Base-by-base conservation (phyloP, 768 basidiomycete genomes). In the Boletus vinaceobasis region DNA sequence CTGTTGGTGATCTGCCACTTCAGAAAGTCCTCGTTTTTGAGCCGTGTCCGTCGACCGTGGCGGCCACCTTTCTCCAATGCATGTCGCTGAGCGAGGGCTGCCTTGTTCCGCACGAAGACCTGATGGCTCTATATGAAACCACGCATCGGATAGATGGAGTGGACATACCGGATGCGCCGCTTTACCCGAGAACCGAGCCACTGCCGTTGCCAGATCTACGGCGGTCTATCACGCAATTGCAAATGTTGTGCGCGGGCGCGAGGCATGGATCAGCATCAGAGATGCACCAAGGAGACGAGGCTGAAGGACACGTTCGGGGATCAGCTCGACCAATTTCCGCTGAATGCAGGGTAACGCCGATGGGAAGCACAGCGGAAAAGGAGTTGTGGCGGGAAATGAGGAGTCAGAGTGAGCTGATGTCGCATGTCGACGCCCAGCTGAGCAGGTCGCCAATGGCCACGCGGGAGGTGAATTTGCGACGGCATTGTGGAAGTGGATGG, bases 21-120 rank as follows among this genome's bases (percentile, higher is more conserved):
- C 93, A 97, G 68, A 76, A 75, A 1, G 80, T 81, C 26, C 77
- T 95, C 48, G 66, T 71, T 17, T 96, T 96, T 68, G 60, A 76
- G 50, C 78, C 88, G 52, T 83, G 85, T 65, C 72, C 78, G 26
- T 61, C 80, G 7, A 57, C 71, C 19, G 70, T 86, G 37, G 83
- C 85, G 21, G 76, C 74, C 15, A 84, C 85, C 8, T 93, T 88
- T 71, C 81, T 96, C 32, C 78, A 86, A 68, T 75, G 75, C 26
- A 61, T 93, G 47, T 84, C 84, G 57, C 72, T 74, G 21, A 74
- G 73, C 4, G 85, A 89, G 67, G 84, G 86, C 4, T 75, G 74
- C 53, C 55, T 67, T 48, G 67, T 85, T 52, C 66, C 75, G 55
- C 74, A 70, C 50, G 70, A 76, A 54, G 60, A 68, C 53, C 62